phyloP scores from a whole-genome alignment of 1,284 basidiomycete species.

The Microstroma glucosiphilum region DNA sequence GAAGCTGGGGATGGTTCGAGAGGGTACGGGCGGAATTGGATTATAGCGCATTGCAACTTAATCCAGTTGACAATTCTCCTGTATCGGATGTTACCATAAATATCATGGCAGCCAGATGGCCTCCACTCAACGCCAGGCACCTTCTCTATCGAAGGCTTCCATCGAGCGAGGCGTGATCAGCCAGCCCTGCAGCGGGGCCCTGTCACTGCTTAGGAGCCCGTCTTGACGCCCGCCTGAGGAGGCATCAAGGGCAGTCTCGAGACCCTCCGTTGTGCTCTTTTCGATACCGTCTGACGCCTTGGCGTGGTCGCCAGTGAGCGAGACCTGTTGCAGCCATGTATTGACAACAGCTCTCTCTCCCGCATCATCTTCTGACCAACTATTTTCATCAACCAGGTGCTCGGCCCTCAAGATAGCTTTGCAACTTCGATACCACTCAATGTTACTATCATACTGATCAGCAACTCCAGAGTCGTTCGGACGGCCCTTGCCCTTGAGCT shows the following conservation, averaged over 20 bases:
- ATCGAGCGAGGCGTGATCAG: not conserved
- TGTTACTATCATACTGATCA: not conserved
- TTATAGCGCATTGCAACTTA: too few species aligned
- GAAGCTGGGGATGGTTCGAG: conserved; percentile 73
- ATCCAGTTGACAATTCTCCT: too few species aligned
- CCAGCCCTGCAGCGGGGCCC: not conserved
- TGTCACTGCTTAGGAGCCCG: not conserved
- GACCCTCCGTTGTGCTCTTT: not conserved
- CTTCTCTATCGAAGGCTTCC: not conserved
- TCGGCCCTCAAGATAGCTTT: not conserved
- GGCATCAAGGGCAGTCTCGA: too few species aligned
- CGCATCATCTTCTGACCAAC: not conserved
- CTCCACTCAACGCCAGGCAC: not conserved
- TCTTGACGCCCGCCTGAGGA: too few species aligned
- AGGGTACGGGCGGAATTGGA: conserved; percentile 51
- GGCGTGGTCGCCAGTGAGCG: not conserved
- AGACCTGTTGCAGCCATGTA: not conserved
- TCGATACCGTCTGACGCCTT: not conserved
- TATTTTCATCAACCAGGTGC: too few species aligned
- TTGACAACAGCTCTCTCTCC: not conserved
- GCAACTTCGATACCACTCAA: not conserved
- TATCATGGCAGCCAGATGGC: too few species aligned
- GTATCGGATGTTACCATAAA: too few species aligned
- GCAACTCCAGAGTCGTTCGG: not conserved
- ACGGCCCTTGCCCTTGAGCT: not conserved